These are phyloP conservation scores for Eleusine indica DNA, from an alignment of 176 grass and related monocot genomes.

Conservation along the genomic window DNA sequence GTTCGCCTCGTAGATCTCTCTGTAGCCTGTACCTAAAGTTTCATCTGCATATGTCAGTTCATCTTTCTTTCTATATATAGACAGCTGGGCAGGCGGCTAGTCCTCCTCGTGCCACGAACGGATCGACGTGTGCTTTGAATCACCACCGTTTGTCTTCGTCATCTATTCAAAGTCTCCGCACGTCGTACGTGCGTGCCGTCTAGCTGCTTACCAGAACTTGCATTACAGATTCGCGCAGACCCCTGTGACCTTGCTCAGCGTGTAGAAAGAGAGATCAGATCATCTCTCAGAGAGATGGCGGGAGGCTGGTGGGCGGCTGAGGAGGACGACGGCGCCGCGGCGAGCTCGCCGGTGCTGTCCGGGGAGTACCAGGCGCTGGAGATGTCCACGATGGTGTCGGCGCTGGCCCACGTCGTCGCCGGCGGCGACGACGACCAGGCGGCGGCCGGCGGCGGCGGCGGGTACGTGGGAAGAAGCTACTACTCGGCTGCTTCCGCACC, in stretches of 20 bases:
- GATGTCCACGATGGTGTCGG: slow-evolving; percentile 71
- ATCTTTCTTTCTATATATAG: neutral
- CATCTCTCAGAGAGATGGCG: slow-evolving; percentile 8
- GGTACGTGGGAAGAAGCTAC: slow-evolving; percentile 31
- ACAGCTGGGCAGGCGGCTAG: neutral
- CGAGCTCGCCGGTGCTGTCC: slow-evolving; percentile 39
- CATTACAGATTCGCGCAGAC: neutral
- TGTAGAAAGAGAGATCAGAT: neutral
- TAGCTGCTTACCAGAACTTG: neutral
- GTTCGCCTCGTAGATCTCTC: neutral
- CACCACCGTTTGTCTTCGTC: neutral
- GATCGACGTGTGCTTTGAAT: neutral
- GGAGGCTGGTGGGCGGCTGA: slow-evolving; percentile 3
- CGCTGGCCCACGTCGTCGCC: slow-evolving; percentile 61
- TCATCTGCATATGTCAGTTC: neutral
- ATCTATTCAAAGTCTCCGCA: neutral
- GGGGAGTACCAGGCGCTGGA: slow-evolving; percentile 58
- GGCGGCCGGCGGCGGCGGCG: neutral
- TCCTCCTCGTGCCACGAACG: neutral
- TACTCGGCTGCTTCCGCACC: slow-evolving; percentile 17
- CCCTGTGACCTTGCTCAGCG: no score
- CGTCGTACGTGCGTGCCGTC: neutral
- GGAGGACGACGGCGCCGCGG: neutral
- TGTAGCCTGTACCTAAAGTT: neutral
- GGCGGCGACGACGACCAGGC: slow-evolving; percentile 21